phyloP scores from a whole-genome alignment of 805 yeast species.

The Jamesozyma piceae region DNA sequence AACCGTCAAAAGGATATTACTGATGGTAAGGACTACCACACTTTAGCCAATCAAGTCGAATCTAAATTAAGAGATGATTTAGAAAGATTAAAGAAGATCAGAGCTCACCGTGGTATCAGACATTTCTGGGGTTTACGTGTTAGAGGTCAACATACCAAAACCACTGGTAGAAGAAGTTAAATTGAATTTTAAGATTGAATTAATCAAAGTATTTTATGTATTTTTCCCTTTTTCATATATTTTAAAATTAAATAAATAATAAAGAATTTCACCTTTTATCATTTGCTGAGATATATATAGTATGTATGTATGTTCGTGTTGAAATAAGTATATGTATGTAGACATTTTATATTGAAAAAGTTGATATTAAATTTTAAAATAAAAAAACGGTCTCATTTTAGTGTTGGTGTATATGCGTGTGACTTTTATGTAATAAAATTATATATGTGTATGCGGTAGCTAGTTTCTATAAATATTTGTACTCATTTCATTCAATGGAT shows the following conservation, averaged over 20 bases:
- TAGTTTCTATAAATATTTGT: neutral
- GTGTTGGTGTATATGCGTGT: no score
- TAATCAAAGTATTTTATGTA: no score
- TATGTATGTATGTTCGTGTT: no score
- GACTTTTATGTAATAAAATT: no score
- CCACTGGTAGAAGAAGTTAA: constrained; percentile 87
- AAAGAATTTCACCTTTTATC: neutral
- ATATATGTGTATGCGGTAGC: no score
- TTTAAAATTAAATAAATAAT: no score
- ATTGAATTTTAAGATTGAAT: neutral
- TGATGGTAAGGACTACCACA: constrained; percentile 99
- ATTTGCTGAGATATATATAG: no score
- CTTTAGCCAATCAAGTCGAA: constrained; percentile 97
- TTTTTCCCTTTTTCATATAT: no score
- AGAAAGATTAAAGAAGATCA: constrained; percentile 99
- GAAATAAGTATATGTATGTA: no score
- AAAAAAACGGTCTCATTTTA: no score
- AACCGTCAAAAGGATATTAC: constrained; percentile 98
- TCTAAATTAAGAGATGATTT: constrained; percentile 99
- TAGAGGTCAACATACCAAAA: constrained; percentile 99
- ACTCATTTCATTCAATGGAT: neutral
- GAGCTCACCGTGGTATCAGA: constrained; percentile 99
- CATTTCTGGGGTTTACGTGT: constrained; percentile 99
- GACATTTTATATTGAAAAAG: no score
- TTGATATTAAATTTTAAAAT: no score